Evolutionary conservation across 139 green algal genomes (phyloP), one percentile per base, ranked within the genome.

Genomic region (Astrephomene gubernaculifera): DNA sequence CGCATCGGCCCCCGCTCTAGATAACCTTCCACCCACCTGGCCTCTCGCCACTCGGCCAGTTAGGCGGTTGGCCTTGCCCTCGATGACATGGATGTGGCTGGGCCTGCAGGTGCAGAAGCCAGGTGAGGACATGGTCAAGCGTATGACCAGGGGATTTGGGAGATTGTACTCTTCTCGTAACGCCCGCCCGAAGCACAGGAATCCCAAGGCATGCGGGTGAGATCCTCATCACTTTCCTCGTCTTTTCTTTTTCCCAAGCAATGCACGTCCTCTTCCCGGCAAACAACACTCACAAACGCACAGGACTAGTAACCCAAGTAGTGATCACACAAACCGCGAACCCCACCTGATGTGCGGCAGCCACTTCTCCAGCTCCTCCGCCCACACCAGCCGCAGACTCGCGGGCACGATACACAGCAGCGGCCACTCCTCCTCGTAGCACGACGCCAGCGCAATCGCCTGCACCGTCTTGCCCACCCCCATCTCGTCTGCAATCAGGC

Each of bases 351-450:
- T 81, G 65, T 94, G 86, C 1, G 97, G 95, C 83, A 99, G 87
- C 97, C 97, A 99, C 54, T 93, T 92, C 91, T 99, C 97, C 33
- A 99, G 79, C 90, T 99, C 97, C 83, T 99, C 96, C 19, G 95
- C 96, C 97, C 97, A 99, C 71, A 95, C 87, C 70, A 98, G 92
- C 17, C 97, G 90, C 88, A 99, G 85, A 71, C 87, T 94, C 39
- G 97, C 96, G 2, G 97, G 97, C 25, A 90, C 94, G 12, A 99
- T 90, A 4, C 98, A 81, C 86, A 99, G 94, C 87, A 98, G 85
- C 14, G 97, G 97, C 94, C 97, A 98, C 86, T 97, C 93, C 2
- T 98, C 92, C 92, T 93, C 81, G 86, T 98, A 99, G 81, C 92
- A 97, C 2, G 91, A 70, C 0, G 95, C 94, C 68, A 98, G 80